A percentile compares a stretch with the other conserved stretches of the same genome.
phyloP scores from a whole-genome alignment of 352 stramenopile species.

The Aphanomyces invadans region DNA sequence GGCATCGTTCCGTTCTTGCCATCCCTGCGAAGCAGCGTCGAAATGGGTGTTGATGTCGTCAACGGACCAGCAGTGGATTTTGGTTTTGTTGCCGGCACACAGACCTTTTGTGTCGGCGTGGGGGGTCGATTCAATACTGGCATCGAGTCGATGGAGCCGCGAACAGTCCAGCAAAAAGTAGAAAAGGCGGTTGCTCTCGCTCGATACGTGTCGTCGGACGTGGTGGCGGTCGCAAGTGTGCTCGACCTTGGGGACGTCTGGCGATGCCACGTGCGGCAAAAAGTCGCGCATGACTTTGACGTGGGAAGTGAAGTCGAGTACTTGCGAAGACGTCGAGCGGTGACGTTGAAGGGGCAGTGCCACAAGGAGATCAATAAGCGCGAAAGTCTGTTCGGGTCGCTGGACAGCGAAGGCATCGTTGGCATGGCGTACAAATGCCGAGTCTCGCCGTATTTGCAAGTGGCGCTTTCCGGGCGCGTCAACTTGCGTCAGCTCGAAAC shows the following conservation, averaged over 20 bases:
- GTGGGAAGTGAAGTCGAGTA: conserved; percentile 20
- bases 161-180: conserved; percentile 11
- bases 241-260: conserved; percentile 17
- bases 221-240: conserved; percentile 8
- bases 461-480: conserved; percentile 19
- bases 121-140: conserved; percentile 16
- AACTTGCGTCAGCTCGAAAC: conserved; percentile 22
- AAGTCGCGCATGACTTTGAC: neutral
- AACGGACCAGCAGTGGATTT: conserved; percentile 13
- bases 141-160: conserved; percentile 9
- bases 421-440: conserved; percentile 19
- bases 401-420: conserved; percentile 17
- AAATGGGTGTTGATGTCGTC: conserved; percentile 15
- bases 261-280: conserved; percentile 14
- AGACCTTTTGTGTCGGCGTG: conserved; percentile 13
- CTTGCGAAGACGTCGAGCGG: neutral
- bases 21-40: conserved; percentile 1
- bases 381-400: conserved; percentile 15
- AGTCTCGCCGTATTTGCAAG: conserved; percentile 13
- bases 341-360: conserved; percentile 16
- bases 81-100: conserved; percentile 9
- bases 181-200: conserved; percentile 8
- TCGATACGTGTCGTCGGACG: conserved; percentile 9
- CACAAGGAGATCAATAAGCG: conserved; percentile 1
- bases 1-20: neutral